Evolutionary conservation across 2,329 filamentous ascomycete species (phyloP), one percentile per base, ranked within the genome.

Genomic region (Clonostachys solani): DNA sequence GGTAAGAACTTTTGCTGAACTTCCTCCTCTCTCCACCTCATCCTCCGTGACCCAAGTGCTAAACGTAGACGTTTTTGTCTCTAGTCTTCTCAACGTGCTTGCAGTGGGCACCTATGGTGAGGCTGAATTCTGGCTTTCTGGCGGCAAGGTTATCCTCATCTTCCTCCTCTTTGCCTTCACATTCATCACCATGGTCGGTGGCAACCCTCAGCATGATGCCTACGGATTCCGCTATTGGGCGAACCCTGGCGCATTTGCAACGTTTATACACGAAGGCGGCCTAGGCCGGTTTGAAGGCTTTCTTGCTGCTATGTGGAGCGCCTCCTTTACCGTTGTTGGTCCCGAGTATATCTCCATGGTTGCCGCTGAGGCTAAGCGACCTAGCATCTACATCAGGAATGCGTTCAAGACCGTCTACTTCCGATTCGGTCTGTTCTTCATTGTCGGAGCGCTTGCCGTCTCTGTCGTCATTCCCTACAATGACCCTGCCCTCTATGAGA

Each of bases 361-460:
- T 1, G 83, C 88, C 13, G 86, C 84, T 42, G 84, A 88, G 62
- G 76, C 83, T 3, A 72, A 84, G 56, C 80, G 83, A 50, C 84
- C 84, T 0, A 76, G 83, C 5, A 68, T 66, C 12, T 78, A 80
- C 43, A 77, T 91, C 64, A 85, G 85, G 33, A 75, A 75, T 42
- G 86, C 86, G 2, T 89, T 81, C 68, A 88, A 87, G 56, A 83
- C 82, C 1, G 83, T 89, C 7, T 89, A 88, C 65, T 86, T 83
- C 61, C 81, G 87, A 41, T 75, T 90, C 44, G 84, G 80, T 3
- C 65, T 81, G 15, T 89, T 90, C 66, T 89, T 89, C 64, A 75
- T 89, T 19, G 74, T 86, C 4, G 84, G 85, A 6, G 81, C 84
- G 3, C 69, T 91, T 2, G 76, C 74, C 29, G 78, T 87, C 19